A percentile compares a stretch with the other conserved stretches of the same genome.
Evolutionary conservation across 2,329 filamentous ascomycete genomes (phyloP).

Genomic region (Albifimbria verrucaria): DNA sequence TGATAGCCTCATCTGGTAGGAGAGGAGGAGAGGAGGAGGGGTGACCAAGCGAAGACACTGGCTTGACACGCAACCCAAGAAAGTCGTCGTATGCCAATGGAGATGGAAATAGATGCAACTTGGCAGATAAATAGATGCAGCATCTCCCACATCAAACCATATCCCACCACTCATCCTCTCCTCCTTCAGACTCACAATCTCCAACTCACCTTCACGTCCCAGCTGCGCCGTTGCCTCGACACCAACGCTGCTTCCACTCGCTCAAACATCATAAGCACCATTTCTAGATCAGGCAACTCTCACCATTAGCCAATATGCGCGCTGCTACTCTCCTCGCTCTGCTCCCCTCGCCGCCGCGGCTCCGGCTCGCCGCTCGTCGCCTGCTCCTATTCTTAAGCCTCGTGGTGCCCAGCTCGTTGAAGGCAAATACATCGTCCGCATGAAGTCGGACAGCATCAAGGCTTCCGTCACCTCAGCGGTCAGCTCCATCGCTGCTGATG

Average conservation of each 20-base stretch:
- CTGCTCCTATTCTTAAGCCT: slow-evolving; percentile 30
- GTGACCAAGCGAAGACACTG: neutral
- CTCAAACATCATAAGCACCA: neutral
- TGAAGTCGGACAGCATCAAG: slow-evolving; percentile 21
- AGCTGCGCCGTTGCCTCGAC: neutral
- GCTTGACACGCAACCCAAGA: neutral
- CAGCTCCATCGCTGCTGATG: slow-evolving; percentile 25
- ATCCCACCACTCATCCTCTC: neutral
- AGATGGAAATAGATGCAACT: neutral
- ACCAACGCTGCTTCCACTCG: neutral
- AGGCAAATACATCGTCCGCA: slow-evolving; percentile 35
- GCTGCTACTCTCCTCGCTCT: slow-evolving; percentile 28
- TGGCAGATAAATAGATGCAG: neutral
- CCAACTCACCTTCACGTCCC: neutral
- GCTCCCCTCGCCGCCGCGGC: slow-evolving; percentile 28
- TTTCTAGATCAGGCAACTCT: neutral
- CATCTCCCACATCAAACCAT: neutral
- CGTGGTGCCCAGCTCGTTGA: slow-evolving; percentile 26
- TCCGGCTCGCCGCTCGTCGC: slow-evolving; percentile 25
- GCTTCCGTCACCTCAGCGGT: slow-evolving; percentile 21
- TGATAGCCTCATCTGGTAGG: neutral
- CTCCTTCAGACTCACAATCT: neutral
- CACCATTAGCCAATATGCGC: slow-evolving; percentile 23
- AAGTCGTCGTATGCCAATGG: neutral
- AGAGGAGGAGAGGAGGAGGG: neutral